Base-by-base conservation (phyloP, 208 protist species). In the Endotrypanum monterogeii region DNA sequence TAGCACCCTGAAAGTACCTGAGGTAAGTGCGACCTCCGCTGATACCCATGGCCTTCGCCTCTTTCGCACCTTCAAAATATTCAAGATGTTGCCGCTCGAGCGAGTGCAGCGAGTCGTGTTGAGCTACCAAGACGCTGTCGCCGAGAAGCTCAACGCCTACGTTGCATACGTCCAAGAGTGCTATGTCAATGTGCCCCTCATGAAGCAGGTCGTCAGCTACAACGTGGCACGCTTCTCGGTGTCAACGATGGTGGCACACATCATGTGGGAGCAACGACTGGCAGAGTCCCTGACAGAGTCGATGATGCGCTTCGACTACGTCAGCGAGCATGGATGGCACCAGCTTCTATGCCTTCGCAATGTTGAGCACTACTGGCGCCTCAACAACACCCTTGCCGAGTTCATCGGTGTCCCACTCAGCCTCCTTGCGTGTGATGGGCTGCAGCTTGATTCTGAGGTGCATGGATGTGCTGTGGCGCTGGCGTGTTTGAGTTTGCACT, bases 381-480 rank as follows among this genome's bases (percentile, higher is more conserved):
- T 96, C n/a, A 89, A 96, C 70, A 79, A 82, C 52, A 39, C 51
- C 14, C 74, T 98, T 16, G 91, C 92, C 7, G 83, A 92, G 25
- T 94, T 91, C 67, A 85, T 98, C 70, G 90, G 90, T 20, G 73
- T 84, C 67, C 80, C 88, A 39, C 65, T 81, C 6, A 60, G 78
- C 55, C 79, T 79, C 32, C 73, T 79, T 32, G 76, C 87, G 5
- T 85, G 80, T 50, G 71, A 77, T 28, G 82, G 86, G 62, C 71
- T 97, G 69, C 66, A 69, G 25, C 70, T 65, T 16, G 85, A 89
- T 56, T 94, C 88, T 20, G 87, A 92, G 72, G 84, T 93, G 55
- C 87, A 89, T 51, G 94, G 94, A 28, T 92, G 85, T 50, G 94
- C 92, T 16, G 91, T 93, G n/a, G 92, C 91, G 18, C 74, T 98